Evolutionary conservation across 2,329 filamentous ascomycete species (phyloP).

Genomic region (Trichoderma atrobrunneum): DNA sequence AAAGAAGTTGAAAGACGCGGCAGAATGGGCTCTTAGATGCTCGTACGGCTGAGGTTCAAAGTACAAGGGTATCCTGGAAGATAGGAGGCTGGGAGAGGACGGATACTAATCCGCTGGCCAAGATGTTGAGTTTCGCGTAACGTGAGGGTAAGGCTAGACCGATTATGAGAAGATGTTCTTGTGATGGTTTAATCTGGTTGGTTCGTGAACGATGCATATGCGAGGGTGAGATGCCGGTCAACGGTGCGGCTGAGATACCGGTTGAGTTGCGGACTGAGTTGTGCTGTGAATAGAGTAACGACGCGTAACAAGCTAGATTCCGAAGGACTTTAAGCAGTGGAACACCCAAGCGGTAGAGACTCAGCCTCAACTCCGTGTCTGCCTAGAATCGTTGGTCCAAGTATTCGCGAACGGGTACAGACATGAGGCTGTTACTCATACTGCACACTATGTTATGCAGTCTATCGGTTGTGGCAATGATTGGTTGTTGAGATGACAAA

Average conservation of each 20-base stretch:
- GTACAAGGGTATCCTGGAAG: neutral
- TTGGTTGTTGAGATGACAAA: neutral
- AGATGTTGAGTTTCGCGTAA: neutral
- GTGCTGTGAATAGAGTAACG: neutral
- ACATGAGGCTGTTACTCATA: neutral
- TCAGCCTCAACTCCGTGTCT: neutral
- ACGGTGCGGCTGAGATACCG: neutral
- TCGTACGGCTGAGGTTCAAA: neutral
- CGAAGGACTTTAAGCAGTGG: no score
- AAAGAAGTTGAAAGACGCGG: neutral
- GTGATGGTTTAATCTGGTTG: neutral
- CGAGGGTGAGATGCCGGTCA: neutral
- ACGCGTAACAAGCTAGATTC: neutral
- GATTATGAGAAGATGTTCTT: neutral
- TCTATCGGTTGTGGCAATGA: neutral
- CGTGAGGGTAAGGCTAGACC: neutral
- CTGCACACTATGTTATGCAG: neutral
- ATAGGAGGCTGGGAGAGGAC: neutral
- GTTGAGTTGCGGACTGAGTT: neutral
- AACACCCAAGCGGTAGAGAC: neutral
- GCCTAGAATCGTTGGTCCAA: neutral
- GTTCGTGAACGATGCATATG: neutral
- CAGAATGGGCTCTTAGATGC: neutral
- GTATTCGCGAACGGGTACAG: neutral
- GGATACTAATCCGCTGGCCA: neutral